Conservation (phyloP, 2,329 filamentous ascomycete genomes). For the Aspergillus latus region DNA sequence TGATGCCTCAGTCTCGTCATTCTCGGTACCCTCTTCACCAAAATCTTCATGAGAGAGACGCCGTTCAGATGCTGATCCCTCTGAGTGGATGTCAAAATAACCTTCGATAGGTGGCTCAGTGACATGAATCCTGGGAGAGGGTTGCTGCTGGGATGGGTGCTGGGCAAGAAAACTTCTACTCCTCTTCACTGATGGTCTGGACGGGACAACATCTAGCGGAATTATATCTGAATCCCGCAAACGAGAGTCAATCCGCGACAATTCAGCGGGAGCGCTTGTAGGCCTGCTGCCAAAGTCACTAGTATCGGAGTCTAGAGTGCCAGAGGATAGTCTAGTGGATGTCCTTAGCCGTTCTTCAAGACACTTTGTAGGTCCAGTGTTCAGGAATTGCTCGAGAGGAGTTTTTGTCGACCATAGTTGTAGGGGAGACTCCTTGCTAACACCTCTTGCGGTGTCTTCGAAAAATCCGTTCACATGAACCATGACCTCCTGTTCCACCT, state of each 20-base stretch:
- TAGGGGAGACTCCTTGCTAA: conserved; percentile 42
- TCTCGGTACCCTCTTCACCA: conserved; percentile 3
- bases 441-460: conserved; percentile 58
- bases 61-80: conserved; percentile 9
- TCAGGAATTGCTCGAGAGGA: conserved; percentile 50
- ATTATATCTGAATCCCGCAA: not conserved
- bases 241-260: conserved; percentile 14
- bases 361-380: conserved; percentile 57
- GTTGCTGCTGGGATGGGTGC: conserved; percentile 3
- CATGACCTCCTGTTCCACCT: conserved; percentile 55
- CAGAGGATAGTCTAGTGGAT: conserved; percentile 23
- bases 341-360: conserved; percentile 53
- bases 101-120: conserved; percentile 26
- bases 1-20: not conserved
- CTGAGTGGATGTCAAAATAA: conserved; percentile 20
- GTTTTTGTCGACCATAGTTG: conserved; percentile 35
- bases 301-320: conserved; percentile 29
- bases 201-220: conserved; percentile 11
- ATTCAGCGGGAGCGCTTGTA: conserved; percentile 22
- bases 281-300: conserved; percentile 31
- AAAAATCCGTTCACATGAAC: conserved; percentile 63
- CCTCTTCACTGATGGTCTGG: conserved; percentile 23
- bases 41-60: conserved; percentile 1
- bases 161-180: conserved; percentile 26
- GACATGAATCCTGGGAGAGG: conserved; percentile 32